Conservation (phyloP, 768 basidiomycete species). For the Kwoniella europaea region DNA sequence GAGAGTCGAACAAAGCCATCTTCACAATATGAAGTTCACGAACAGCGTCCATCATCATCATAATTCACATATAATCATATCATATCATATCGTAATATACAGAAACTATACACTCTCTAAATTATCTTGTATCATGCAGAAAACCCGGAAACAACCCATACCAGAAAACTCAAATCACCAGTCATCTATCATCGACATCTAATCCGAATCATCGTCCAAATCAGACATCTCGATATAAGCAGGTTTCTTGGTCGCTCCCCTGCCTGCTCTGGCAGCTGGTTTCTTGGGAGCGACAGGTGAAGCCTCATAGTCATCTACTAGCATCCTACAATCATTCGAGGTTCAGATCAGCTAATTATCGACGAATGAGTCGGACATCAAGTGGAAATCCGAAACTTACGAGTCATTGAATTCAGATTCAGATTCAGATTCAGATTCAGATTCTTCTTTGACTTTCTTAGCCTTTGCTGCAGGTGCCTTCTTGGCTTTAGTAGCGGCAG, state of each 20-base stretch:
- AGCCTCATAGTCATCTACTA: slow-evolving; percentile 39
- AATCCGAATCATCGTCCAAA: slow-evolving; percentile 40
- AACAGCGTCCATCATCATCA: not conserved
- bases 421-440: too few relatives aligned
- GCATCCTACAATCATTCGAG: slow-evolving; percentile 12
- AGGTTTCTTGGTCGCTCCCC: slow-evolving; percentile 46
- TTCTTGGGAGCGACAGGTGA: slow-evolving; percentile 33
- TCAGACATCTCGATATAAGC: slow-evolving; percentile 51
- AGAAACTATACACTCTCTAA: not conserved
- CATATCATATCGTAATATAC: not conserved
- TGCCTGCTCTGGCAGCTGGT: slow-evolving; percentile 42
- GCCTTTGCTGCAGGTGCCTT: slow-evolving; percentile 27
- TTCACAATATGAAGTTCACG: too few relatives aligned
- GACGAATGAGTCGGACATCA: not conserved
- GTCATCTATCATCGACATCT: not conserved
- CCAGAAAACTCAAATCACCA: not conserved
- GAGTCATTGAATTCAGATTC: slow-evolving; percentile 44
- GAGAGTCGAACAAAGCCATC: too few relatives aligned
- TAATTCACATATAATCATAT: not conserved
- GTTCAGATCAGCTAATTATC: not conserved
- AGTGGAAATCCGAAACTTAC: slow-evolving; percentile 3
- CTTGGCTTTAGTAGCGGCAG: slow-evolving; percentile 26
- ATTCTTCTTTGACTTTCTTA: slow-evolving; percentile 37
- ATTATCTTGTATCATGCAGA: not conserved
- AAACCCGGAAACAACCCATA: not conserved